phyloP scores from a whole-genome alignment of 2,329 filamentous ascomycete genomes.

The Hypoxylon sp. region DNA sequence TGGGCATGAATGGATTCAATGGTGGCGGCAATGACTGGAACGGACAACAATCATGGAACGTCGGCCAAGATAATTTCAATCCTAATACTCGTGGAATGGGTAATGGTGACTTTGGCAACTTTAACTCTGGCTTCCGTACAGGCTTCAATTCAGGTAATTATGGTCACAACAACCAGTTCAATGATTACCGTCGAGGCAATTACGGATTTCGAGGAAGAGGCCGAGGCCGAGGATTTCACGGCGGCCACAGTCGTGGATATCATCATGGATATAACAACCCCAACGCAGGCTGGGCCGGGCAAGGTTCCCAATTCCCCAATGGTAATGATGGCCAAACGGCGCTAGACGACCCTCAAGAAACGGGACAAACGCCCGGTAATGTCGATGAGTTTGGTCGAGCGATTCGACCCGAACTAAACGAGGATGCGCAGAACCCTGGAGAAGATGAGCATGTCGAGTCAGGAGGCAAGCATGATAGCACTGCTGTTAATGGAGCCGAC shows the following conservation, averaged over 20 bases:
- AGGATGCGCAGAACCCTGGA: constrained; percentile 42
- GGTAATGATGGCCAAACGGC: constrained; percentile 39
- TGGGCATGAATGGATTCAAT: constrained; percentile 78
- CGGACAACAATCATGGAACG: constrained; percentile 84
- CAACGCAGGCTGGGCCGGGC: constrained; percentile 46
- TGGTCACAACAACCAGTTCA: constrained; percentile 79
- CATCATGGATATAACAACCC: constrained; percentile 57
- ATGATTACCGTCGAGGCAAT: constrained; percentile 79
- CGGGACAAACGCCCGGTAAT: constrained; percentile 46
- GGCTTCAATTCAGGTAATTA: constrained; percentile 86
- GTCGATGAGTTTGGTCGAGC: constrained; percentile 58
- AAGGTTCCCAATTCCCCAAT: constrained; percentile 40
- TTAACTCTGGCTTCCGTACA: constrained; percentile 82
- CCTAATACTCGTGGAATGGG: constrained; percentile 85
- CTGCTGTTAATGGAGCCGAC: constrained; percentile 36
- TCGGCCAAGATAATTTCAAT: constrained; percentile 90
- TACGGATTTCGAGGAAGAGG: constrained; percentile 76
- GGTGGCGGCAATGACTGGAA: constrained; percentile 82
- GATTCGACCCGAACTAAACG: constrained; percentile 46
- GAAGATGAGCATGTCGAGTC: constrained; percentile 39
- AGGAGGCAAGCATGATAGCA: constrained; percentile 43
- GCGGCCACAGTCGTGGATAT: constrained; percentile 67
- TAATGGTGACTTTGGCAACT: constrained; percentile 82
- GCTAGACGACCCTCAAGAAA: constrained; percentile 39
- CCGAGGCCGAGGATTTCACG: constrained; percentile 67